These are phyloP conservation scores for Bryoglossum gracile DNA, from an alignment of 495 filamentous ascomycete species.

Conservation along the genomic window DNA sequence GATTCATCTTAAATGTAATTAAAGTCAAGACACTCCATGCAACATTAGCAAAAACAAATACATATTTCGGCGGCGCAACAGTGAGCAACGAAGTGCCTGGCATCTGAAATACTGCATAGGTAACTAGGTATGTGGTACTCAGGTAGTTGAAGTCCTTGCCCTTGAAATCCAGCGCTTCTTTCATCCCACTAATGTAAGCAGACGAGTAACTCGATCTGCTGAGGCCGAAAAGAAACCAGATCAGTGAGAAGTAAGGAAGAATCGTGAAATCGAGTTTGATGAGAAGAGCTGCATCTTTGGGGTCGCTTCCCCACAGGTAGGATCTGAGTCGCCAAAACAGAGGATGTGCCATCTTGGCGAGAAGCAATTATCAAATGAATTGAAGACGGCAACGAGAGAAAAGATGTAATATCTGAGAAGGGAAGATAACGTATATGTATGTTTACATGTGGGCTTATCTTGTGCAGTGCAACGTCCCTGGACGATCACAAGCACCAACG, in stretches of 20 bases:
- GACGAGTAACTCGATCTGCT: conserved; percentile 34
- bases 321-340: not conserved
- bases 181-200: conserved; percentile 36
- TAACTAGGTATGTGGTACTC: conserved; percentile 33
- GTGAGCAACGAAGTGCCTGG: conserved; percentile 12
- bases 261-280: conserved; percentile 8
- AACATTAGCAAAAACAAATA: conserved; percentile 2
- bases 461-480: not conserved
- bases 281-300: not conserved
- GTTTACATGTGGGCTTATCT: not conserved
- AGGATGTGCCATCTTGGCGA: not conserved
- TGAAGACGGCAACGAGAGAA: not conserved
- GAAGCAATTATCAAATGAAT: not conserved
- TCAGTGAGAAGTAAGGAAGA: conserved; percentile 1
- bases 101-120: conserved; percentile 35
- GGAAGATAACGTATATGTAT: not conserved
- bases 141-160: conserved; percentile 36
- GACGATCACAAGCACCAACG: not conserved
- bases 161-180: conserved; percentile 30
- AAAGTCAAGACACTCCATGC: conserved; percentile 1
- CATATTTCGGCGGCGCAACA: conserved; percentile 3
- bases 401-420: not conserved
- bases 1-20: conserved; percentile 4
- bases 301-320: conserved; percentile 1
- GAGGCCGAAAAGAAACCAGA: conserved; percentile 13